These are phyloP conservation scores for Jaenimonas drosophilae DNA, from an alignment of 208 protist species.

Conservation along the genomic window DNA sequence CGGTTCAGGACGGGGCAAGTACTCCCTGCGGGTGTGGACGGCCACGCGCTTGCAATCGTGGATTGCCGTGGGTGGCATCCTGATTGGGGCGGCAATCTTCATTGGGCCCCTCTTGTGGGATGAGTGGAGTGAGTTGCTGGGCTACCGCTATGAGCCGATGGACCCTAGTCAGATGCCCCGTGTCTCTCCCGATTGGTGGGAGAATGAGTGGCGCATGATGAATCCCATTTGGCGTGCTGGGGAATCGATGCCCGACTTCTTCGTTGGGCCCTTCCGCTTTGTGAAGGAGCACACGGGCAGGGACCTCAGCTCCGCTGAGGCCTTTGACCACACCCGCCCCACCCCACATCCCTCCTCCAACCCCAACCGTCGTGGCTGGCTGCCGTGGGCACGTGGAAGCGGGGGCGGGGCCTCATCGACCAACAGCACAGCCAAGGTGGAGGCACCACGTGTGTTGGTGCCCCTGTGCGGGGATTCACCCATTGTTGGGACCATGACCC, in stretches of 20 bases:
- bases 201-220: slow-evolving; percentile 85
- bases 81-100: slow-evolving; percentile 54
- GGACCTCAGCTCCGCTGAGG: slow-evolving; percentile 44
- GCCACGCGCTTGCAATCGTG: slow-evolving; percentile 52
- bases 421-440: background rate
- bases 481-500: slow-evolving; percentile 51
- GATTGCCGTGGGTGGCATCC: slow-evolving; percentile 47
- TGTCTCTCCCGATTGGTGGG: slow-evolving; percentile 79
- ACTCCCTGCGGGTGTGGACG: slow-evolving; percentile 41
- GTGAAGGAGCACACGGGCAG: slow-evolving; percentile 58
- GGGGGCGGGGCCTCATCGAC: background rate
- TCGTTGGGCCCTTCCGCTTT: slow-evolving; percentile 48
- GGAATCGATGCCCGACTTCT: slow-evolving; percentile 51
- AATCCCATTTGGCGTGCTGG: slow-evolving; percentile 69
- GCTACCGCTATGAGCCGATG: slow-evolving; percentile 53
- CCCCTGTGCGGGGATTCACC: slow-evolving; percentile 86
- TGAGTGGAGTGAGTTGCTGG: slow-evolving; percentile 61
- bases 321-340: slow-evolving; percentile 28
- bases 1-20: too few species aligned
- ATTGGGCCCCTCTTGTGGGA: slow-evolving; percentile 66
- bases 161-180: slow-evolving; percentile 49
- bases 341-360: background rate
- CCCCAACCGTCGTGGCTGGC: background rate
- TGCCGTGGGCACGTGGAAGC: background rate
- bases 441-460: slow-evolving; percentile 44